Evolutionary conservation across 805 yeast species (phyloP), one percentile per base, ranked within the genome.

Genomic region (Nematodospora valgi): DNA sequence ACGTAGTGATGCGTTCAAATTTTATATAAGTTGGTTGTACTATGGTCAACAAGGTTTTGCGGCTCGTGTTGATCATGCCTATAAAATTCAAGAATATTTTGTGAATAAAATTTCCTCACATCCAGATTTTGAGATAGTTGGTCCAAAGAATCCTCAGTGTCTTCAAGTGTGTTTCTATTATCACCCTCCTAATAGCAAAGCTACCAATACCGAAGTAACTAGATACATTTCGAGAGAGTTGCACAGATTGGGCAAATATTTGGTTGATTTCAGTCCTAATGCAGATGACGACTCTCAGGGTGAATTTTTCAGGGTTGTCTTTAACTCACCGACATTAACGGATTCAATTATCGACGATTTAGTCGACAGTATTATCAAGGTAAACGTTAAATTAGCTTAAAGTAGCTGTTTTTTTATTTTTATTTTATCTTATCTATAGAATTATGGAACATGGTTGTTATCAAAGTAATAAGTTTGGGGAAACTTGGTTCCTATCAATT

Each of bases 81-180:
- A 66, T 50, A 70, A 62, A 13, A 70, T 83, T 32, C 79, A 82
- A 2, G 65, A 68, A n/a, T 78, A 84, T 52, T 76, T 86, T 41
- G 77, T 81, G 4, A 39, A 49, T 4, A 61, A 59, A 42, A 61
- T 82, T 27, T 34, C 50, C 3, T 8, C 37, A 34, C 45, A 41
- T 5, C 54, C 66, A 0, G 70, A 74, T 1, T 85, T 86, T 54
- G 63, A 61, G 24, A 59, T 86, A 35, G 74, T 83, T 9, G 46
- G 57, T 20, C 50, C 29, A 10, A 27, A 23, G 15, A 15, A 28
- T 17, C 86, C 91, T 4, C 86, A 87, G 20, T 84, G 94, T 51
- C 60, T 85, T 32, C 95, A 86, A 57, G 88, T 85, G 3, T 86
- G 95, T 44, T 86, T 86, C 64, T 84, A 80, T 57, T 84, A 76